Base-by-base conservation (phyloP, 129 eudicot genomes). In the Smallanthus sonchifolius region DNA sequence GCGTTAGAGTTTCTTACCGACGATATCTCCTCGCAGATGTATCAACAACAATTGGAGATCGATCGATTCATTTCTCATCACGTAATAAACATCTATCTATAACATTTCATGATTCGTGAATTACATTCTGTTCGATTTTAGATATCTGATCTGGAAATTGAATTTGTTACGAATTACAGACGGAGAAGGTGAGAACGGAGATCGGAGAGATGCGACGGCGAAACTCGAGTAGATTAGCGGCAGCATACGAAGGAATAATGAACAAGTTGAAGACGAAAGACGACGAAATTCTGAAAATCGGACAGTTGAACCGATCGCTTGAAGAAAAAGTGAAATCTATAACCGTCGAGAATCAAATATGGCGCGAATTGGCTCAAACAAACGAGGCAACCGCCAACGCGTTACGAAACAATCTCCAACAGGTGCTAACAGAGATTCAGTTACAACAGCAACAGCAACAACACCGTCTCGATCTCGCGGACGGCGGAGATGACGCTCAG, bases 301-400 rank as follows among this genome's bases (percentile, higher is more conserved):
- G 76, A 30, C 68, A 72, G 8, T 0, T 87, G 15, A 87, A 87
- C 47, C 72, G 64, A 61, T 84, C 77, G 13, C 69, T 87, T 2
- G 87, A 85, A 57, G 90, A 87, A 14, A 67, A 73, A 15, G 84
- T 19, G 69, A 67, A 77, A 67, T 55, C 75, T 2, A 34, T 77
- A 4, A 32, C 43, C 35, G 35, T 83, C 0, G 90, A 87, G 48
- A 87, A 85, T 59, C 90, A 87, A 11, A 80, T 85, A 36, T 87
- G 89, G 93, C 40, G 81, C 61, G 90, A 87, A 35, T 51, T 87
- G 28, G 90, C 93, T 0, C 84, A 87, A 65, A 61, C 90, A 8
- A 87, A 80, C 75, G 93, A 87, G 30, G 90, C 90, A 55, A 85
- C 93, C 10, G 93, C 93, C 0, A 80, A 87, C 75, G 83, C 85